Evolutionary conservation across 2,329 filamentous ascomycete species (phyloP).

Genomic region (Herpomyces periplanetae): DNA sequence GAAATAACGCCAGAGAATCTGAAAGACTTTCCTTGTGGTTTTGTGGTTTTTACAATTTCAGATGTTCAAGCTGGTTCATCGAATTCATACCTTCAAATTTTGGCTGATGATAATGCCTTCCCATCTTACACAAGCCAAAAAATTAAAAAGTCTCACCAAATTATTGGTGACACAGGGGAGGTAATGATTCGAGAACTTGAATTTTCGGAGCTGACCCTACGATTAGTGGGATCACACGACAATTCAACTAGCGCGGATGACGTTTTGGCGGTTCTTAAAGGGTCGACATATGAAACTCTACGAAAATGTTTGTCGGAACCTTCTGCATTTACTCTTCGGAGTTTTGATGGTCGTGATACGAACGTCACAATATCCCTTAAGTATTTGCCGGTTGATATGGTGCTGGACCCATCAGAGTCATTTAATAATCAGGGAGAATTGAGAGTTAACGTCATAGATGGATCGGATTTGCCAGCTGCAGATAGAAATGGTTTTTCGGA

Average conservation of each 20-base stretch:
- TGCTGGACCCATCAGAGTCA: conserved; percentile 65
- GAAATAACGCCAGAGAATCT: conserved; percentile 1
- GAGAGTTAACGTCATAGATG: conserved; percentile 68
- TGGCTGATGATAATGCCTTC: conserved; percentile 81
- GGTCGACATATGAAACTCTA: conserved; percentile 48
- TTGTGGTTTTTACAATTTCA: conserved; percentile 74
- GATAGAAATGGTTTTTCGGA: conserved; percentile 91
- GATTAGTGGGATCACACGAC: conserved; percentile 41
- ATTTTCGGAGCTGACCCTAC: conserved; percentile 62
- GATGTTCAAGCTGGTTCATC: conserved; percentile 45
- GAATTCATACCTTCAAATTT: conserved; percentile 40
- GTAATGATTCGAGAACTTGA: conserved; percentile 91
- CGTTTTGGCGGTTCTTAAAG: conserved; percentile 39
- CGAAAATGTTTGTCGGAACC: conserved; percentile 74
- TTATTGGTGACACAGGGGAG: too few species aligned
- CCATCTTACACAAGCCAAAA: conserved; percentile 49
- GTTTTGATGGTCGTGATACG: conserved; percentile 30
- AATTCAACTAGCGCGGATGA: conserved; percentile 26
- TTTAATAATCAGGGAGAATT: conserved; percentile 97
- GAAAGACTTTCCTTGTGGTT: conserved; percentile 16
- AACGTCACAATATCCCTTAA: conserved; percentile 69
- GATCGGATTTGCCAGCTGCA: conserved; percentile 47
- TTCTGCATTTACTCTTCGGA: conserved; percentile 37
- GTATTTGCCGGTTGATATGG: conserved; percentile 77
- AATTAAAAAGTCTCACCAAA: conserved; percentile 25